A percentile compares a stretch with the other conserved stretches of the same genome.
These are phyloP conservation scores for Kodamaea derodonti DNA, from an alignment of 1,139 yeast genomes.

Conservation along the genomic window DNA sequence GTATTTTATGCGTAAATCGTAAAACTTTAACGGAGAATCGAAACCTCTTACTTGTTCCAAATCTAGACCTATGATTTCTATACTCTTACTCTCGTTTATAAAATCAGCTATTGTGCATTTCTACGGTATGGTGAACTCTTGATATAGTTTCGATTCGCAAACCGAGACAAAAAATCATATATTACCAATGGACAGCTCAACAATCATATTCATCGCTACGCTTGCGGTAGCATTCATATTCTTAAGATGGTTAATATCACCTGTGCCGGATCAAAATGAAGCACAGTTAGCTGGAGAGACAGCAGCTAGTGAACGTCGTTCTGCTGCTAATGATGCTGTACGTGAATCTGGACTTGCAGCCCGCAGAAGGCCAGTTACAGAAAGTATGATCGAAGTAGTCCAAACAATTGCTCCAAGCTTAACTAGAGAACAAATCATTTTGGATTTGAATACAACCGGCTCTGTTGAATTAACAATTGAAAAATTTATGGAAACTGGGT, in stretches of 20 bases:
- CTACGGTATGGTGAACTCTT: too few relatives aligned
- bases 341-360: conserved; percentile 10
- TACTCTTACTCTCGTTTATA: too few relatives aligned
- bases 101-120: too few relatives aligned
- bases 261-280: conserved; percentile 42
- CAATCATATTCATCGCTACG: conserved; percentile 47
- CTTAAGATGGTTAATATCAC: conserved; percentile 58
- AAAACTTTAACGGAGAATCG: too few relatives aligned
- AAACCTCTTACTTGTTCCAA: too few relatives aligned
- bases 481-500: conserved; percentile 58
- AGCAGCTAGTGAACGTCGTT: conserved; percentile 6
- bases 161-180: too few relatives aligned
- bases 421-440: conserved; percentile 64
- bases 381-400: conserved; percentile 81
- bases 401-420: conserved; percentile 77
- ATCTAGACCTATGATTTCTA: too few relatives aligned
- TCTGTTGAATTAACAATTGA: conserved; percentile 80
- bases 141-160: too few relatives aligned
- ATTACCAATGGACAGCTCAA: conserved; percentile 54
- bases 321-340: conserved; percentile 17
- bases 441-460: conserved; percentile 65
- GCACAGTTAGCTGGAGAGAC: conserved; percentile 16
- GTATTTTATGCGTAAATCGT: too few relatives aligned
- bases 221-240: conserved; percentile 52
- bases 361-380: conserved; percentile 59